A percentile compares a stretch with the other conserved stretches of the same genome.
Evolutionary conservation across 768 basidiomycete genomes (phyloP).

Genomic region (Termitomyces sp.): DNA sequence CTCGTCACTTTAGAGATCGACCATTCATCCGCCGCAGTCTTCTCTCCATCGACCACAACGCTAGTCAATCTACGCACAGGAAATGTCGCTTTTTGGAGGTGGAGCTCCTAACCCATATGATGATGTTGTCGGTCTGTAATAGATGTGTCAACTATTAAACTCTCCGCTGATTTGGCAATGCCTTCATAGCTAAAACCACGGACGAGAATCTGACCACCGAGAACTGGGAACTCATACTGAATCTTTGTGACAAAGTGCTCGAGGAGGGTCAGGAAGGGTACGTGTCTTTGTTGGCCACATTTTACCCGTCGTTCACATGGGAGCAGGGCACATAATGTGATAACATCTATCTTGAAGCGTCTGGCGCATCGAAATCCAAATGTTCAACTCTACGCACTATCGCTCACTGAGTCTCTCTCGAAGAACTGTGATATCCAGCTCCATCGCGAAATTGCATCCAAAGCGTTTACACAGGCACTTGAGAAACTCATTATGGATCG

Average conservation of each 20-base stretch:
- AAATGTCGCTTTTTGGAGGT: slow-evolving; percentile 60
- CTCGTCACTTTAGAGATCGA: neutral
- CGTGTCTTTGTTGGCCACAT: slow-evolving; percentile 16
- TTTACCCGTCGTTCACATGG: neutral
- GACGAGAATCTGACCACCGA: slow-evolving; percentile 93
- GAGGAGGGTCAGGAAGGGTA: slow-evolving; percentile 88
- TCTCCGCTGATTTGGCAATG: neutral
- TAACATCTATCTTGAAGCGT: slow-evolving; percentile 83
- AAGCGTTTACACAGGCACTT: slow-evolving; percentile 86
- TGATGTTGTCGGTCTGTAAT: slow-evolving; percentile 71
- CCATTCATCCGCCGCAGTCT: neutral
- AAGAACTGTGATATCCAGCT: slow-evolving; percentile 86
- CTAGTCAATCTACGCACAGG: neutral
- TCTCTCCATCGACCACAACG: neutral
- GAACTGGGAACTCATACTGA: slow-evolving; percentile 93
- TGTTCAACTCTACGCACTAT: slow-evolving; percentile 91
- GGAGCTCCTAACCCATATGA: slow-evolving; percentile 75
- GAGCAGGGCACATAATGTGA: slow-evolving; percentile 84
- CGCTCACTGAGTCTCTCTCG: slow-evolving; percentile 80
- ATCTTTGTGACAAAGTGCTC: slow-evolving; percentile 92
- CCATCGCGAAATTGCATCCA: slow-evolving; percentile 81
- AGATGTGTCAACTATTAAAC: neutral
- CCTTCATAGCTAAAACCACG: slow-evolving; percentile 78
- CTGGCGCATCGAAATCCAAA: slow-evolving; percentile 93
- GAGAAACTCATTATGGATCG: slow-evolving; percentile 87